These are phyloP conservation scores for Aquilaria agallochum DNA, from an alignment of 441 rosid genomes.

Conservation along the genomic window DNA sequence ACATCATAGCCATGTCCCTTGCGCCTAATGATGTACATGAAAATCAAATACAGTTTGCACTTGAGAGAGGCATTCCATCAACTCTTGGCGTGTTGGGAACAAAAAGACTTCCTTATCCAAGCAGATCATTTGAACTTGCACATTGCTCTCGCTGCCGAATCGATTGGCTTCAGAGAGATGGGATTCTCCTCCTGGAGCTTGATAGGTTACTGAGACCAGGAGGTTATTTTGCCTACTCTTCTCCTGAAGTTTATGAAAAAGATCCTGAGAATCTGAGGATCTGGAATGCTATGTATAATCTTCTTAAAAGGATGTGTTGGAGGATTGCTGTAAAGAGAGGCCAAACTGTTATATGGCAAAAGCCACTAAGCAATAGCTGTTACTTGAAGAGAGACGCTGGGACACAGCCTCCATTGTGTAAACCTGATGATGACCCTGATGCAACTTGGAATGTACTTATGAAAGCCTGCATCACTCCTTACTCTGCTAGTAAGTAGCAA, in stretches of 20 bases:
- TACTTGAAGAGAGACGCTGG: slow-evolving; percentile 68
- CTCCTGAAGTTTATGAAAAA: slow-evolving; percentile 95
- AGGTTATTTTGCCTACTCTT: slow-evolving; percentile 90
- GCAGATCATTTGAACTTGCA: slow-evolving; percentile 92
- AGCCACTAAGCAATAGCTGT: slow-evolving; percentile 79
- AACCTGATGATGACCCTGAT: slow-evolving; percentile 77
- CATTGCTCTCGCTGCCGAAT: slow-evolving; percentile 96
- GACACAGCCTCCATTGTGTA: slow-evolving; percentile 68
- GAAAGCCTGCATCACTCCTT: slow-evolving; percentile 89
- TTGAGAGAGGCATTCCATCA: slow-evolving; percentile 94
- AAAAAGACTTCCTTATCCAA: slow-evolving; percentile 92
- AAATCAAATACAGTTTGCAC: slow-evolving; percentile 95
- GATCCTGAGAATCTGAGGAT: slow-evolving; percentile 82
- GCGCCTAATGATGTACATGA: slow-evolving; percentile 98
- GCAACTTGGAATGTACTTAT: slow-evolving; percentile 80
- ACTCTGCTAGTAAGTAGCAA: slow-evolving; percentile 64
- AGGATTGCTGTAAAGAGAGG: slow-evolving; percentile 64
- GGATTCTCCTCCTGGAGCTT: slow-evolving; percentile 83
- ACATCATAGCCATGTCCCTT: slow-evolving; percentile 82
- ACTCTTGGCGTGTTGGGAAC: slow-evolving; percentile 96
- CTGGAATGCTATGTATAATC: slow-evolving; percentile 77
- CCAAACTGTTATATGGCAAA: slow-evolving; percentile 92
- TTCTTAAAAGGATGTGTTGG: slow-evolving; percentile 94
- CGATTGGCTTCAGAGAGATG: slow-evolving; percentile 98
- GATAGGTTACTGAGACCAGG: slow-evolving; percentile 95